Evolutionary conservation across 805 yeast genomes (phyloP).

Genomic region (Wickerhamomyces chambardii): DNA sequence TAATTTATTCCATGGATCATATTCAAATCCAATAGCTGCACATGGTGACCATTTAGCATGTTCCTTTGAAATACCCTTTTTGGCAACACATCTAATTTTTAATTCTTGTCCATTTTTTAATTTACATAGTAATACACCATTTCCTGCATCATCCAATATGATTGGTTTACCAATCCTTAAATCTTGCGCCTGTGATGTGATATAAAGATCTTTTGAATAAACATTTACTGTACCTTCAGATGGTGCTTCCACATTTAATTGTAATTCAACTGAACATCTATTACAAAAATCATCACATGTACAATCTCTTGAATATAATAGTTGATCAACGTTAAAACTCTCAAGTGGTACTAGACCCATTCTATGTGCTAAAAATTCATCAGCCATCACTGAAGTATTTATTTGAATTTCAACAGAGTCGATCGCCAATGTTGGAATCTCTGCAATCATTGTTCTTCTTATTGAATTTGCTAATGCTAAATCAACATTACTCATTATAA

Average conservation of each 20-base stretch:
- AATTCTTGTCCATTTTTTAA: slow-evolving; percentile 89
- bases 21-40: slow-evolving; percentile 92
- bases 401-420: slow-evolving; percentile 92
- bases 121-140: slow-evolving; percentile 89
- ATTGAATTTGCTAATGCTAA: slow-evolving; percentile 86
- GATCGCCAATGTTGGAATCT: slow-evolving; percentile 94
- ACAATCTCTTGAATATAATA: slow-evolving; percentile 90
- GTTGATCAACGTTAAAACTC: slow-evolving; percentile 72
- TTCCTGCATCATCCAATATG: slow-evolving; percentile 61
- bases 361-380: slow-evolving; percentile 92
- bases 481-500: slow-evolving; percentile 81
- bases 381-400: slow-evolving; percentile 93
- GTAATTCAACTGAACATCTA: slow-evolving; percentile 84
- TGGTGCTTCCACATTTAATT: slow-evolving; percentile 82
- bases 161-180: slow-evolving; percentile 73
- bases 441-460: slow-evolving; percentile 88
- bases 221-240: slow-evolving; percentile 84
- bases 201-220: slow-evolving; percentile 71
- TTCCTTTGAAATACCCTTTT: slow-evolving; percentile 94
- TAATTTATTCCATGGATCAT: slow-evolving; percentile 98
- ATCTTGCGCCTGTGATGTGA: slow-evolving; percentile 28
- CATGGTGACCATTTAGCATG: slow-evolving; percentile 99
- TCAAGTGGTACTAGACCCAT: slow-evolving; percentile 87
- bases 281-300: slow-evolving; percentile 98
- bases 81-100: slow-evolving; percentile 85